Base-by-base conservation (phyloP, 768 basidiomycete species). In the Naematelia aurantialba region DNA sequence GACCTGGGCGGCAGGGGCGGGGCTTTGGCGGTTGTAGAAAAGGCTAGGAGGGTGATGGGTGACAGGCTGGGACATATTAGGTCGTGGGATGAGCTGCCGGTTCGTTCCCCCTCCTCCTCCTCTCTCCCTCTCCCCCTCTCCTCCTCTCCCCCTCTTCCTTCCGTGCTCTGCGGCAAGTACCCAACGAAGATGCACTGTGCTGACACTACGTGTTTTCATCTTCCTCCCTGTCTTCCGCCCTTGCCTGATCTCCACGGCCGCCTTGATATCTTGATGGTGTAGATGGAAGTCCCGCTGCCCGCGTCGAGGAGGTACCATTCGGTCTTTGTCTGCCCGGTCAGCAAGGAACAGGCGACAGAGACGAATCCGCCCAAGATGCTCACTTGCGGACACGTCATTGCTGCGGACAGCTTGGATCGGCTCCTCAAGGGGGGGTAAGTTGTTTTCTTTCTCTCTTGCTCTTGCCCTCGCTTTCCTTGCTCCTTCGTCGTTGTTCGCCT, bases 331-430 rank as follows among this genome's bases (percentile, higher is more conserved):
- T 99, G 96, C 76, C 90, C 96, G 0, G 96, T 99, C 21, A 94
- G 91, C 8, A 98, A 97, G 78, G 94, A 98, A 70, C 94, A 96
- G 78, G 86, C 91, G 22, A 93, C 89, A 3, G 88, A 90, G 53
- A 77, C 82, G 58, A 99, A 99, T 75, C 96, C 92, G 8, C 94
- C 96, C 0, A 96, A 96, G 91, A 93, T 97, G 89, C 87, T 99
- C 82, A 79, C 81, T 2, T 98, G 96, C 74, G 96, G 94, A 1
- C 96, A 99, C 78, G 92, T 96, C 34, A 86, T 99, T 46, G 87
- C 90, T 1, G 88, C 88, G 73, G 94, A 97, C 69, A 94, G 89
- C 75, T 79, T 98, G 63, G 84, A 85, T 63, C 90, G 92, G 75
- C 80, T 99, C 47, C 87, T 88, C 74, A 97, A 94, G 79, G 83